Evolutionary conservation across 805 yeast species (phyloP).

Genomic region (Wickerhamiella azyma): DNA sequence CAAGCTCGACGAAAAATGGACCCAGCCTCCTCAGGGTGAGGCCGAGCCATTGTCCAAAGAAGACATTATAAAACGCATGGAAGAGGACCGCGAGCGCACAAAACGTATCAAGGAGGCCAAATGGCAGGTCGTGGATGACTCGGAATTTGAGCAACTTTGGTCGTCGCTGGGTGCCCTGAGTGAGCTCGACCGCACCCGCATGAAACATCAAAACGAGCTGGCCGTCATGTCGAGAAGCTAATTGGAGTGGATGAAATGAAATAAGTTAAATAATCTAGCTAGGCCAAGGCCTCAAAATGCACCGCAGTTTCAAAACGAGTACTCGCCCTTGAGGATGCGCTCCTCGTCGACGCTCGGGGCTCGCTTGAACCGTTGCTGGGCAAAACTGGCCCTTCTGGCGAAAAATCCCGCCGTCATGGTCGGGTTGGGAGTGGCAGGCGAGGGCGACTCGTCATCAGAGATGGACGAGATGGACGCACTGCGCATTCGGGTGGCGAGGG

Average conservation of each 20-base stretch:
- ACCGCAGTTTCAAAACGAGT: slow-evolving; percentile 12
- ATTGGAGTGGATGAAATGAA: background rate
- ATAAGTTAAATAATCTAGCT: background rate
- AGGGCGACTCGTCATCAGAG: background rate
- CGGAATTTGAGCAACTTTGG: slow-evolving; percentile 40
- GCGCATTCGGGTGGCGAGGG: slow-evolving; percentile 6
- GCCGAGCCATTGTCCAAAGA: slow-evolving; percentile 25
- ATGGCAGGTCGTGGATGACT: slow-evolving; percentile 50
- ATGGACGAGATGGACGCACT: slow-evolving; percentile 4
- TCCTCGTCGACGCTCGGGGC: slow-evolving; percentile 26
- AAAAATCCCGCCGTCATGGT: background rate
- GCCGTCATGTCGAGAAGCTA: slow-evolving; percentile 32
- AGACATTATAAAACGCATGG: slow-evolving; percentile 67
- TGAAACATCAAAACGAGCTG: slow-evolving; percentile 41
- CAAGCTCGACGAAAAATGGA: background rate
- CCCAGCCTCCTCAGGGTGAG: slow-evolving; percentile 6
- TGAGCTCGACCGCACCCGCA: slow-evolving; percentile 36
- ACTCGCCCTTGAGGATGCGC: slow-evolving; percentile 25
- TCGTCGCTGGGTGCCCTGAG: slow-evolving; percentile 24
- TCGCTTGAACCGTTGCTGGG: slow-evolving; percentile 13
- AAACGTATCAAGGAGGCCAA: slow-evolving; percentile 68
- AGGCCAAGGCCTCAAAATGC: background rate
- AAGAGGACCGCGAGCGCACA: slow-evolving; percentile 78
- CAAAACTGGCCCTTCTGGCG: slow-evolving; percentile 2
- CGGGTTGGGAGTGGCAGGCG: background rate